Conservation (phyloP, 805 yeast species). For the Saccharomycopsis sp. region DNA sequence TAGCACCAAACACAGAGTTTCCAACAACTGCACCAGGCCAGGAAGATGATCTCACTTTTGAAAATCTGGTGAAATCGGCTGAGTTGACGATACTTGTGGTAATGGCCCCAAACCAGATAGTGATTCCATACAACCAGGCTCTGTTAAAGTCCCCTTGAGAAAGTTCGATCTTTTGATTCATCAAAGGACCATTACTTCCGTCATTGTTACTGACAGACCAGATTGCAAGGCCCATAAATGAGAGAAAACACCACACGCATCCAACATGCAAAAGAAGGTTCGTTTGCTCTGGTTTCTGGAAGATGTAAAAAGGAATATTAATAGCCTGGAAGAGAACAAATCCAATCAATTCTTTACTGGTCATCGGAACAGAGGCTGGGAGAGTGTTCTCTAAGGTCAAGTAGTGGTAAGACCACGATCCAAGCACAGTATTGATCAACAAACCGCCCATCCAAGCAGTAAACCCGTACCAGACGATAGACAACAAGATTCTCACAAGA, state of each 20-base stretch:
- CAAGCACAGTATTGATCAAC: conserved; percentile 23
- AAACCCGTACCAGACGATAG: conserved; percentile 26
- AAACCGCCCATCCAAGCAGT: conserved; percentile 26
- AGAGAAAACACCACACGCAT: conserved; percentile 14
- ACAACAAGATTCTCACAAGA: conserved; percentile 23
- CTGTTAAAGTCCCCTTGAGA: conserved; percentile 30
- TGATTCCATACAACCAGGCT: conserved; percentile 37
- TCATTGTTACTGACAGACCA: conserved; percentile 30
- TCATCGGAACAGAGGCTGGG: conserved; percentile 30
- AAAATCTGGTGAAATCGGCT: conserved; percentile 37
- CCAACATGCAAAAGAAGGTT: conserved; percentile 17
- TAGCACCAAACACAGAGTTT: conserved; percentile 32
- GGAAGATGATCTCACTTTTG: conserved; percentile 26
- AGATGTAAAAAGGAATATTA: conserved; percentile 20
- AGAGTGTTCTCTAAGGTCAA: conserved; percentile 30
- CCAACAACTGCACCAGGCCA: conserved; percentile 30
- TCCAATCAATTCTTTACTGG: conserved; percentile 33
- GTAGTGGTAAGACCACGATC: conserved; percentile 23
- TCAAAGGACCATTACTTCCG: conserved; percentile 24
- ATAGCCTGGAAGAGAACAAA: conserved; percentile 29
- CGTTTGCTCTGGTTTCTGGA: conserved; percentile 25
- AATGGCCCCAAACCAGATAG: conserved; percentile 36
- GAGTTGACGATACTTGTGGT: conserved; percentile 36
- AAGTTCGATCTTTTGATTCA: conserved; percentile 21
- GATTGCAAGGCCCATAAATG: conserved; percentile 29